phyloP scores from a whole-genome alignment of 192 early-diverging fungal genomes.

The Coemansia umbellata region DNA sequence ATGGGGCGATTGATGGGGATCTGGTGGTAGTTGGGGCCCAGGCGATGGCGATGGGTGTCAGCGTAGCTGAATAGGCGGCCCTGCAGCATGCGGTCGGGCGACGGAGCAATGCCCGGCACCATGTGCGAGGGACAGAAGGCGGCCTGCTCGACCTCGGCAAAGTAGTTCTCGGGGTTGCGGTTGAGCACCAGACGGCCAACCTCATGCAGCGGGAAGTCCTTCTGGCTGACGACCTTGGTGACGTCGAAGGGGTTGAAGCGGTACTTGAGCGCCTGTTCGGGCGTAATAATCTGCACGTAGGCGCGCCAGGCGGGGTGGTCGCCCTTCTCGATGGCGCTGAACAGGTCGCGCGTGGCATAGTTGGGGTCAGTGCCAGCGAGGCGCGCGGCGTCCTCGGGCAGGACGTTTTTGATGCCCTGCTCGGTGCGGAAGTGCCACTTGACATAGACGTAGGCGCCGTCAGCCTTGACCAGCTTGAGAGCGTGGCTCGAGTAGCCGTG shows the following conservation, averaged over 20 bases:
- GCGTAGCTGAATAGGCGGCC: conserved; percentile 81
- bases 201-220: conserved; percentile 70
- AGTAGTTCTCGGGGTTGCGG: conserved; percentile 82
- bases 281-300: conserved; percentile 70
- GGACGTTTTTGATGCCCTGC: conserved; percentile 72
- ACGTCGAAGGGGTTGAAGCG: conserved; percentile 71
- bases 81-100: conserved; percentile 79
- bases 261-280: conserved; percentile 66
- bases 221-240: conserved; percentile 79
- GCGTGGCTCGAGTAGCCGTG: conserved; percentile 80
- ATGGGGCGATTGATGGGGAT: conserved; percentile 79
- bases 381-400: conserved; percentile 57
- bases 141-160: conserved; percentile 80
- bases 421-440: conserved; percentile 77
- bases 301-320: conserved; percentile 71
- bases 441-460: conserved; percentile 68
- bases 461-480: conserved; percentile 64
- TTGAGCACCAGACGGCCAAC: conserved; percentile 76
- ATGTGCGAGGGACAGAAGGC: conserved; percentile 76
- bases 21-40: conserved; percentile 75
- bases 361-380: conserved; percentile 67
- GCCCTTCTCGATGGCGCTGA: conserved; percentile 63
- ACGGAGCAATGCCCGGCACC: conserved; percentile 77
- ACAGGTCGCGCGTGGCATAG: conserved; percentile 73
- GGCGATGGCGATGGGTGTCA: conserved; percentile 83